Evolutionary conservation across 2,329 filamentous ascomycete species (phyloP).

Genomic region (Fusarium veterinarium): DNA sequence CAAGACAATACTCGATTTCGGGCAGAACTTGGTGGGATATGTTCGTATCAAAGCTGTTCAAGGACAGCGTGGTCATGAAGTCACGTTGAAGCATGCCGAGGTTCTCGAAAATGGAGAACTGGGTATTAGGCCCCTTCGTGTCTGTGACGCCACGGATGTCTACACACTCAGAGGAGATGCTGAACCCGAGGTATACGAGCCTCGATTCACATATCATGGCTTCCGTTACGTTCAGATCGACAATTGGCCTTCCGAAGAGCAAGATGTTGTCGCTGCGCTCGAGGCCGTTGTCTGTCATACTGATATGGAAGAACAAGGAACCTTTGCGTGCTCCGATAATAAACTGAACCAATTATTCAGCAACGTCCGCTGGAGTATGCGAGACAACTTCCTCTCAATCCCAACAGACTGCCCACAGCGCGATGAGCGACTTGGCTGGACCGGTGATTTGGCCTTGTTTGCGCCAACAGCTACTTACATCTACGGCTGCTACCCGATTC

Average conservation of each 20-base stretch:
- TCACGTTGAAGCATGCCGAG: slow-evolving; percentile 64
- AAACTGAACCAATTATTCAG: slow-evolving; percentile 65
- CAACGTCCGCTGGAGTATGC: slow-evolving; percentile 68
- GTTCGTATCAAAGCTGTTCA: slow-evolving; percentile 53
- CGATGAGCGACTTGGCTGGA: slow-evolving; percentile 67
- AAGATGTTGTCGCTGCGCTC: slow-evolving; percentile 34
- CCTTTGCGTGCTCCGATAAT: slow-evolving; percentile 63
- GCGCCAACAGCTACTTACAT: slow-evolving; percentile 63
- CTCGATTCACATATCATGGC: slow-evolving; percentile 65
- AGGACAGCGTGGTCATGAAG: slow-evolving; percentile 52
- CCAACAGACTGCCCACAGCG: slow-evolving; percentile 69
- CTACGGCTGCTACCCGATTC: slow-evolving; percentile 62
- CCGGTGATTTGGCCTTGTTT: slow-evolving; percentile 63
- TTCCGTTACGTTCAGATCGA: slow-evolving; percentile 64
- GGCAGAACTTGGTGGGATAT: slow-evolving; percentile 68
- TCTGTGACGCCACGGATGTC: slow-evolving; percentile 62
- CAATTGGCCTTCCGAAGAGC: slow-evolving; percentile 52
- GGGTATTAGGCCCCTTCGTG: slow-evolving; percentile 54
- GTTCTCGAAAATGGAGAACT: slow-evolving; percentile 63
- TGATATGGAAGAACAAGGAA: slow-evolving; percentile 63
- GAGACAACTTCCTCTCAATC: slow-evolving; percentile 67
- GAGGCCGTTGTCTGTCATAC: slow-evolving; percentile 59
- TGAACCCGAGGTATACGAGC: slow-evolving; percentile 50
- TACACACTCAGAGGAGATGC: slow-evolving; percentile 49
- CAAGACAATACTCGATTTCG: slow-evolving; percentile 63